phyloP scores from a whole-genome alignment of 305 asterid species.

The Caryopteris hybrid region DNA sequence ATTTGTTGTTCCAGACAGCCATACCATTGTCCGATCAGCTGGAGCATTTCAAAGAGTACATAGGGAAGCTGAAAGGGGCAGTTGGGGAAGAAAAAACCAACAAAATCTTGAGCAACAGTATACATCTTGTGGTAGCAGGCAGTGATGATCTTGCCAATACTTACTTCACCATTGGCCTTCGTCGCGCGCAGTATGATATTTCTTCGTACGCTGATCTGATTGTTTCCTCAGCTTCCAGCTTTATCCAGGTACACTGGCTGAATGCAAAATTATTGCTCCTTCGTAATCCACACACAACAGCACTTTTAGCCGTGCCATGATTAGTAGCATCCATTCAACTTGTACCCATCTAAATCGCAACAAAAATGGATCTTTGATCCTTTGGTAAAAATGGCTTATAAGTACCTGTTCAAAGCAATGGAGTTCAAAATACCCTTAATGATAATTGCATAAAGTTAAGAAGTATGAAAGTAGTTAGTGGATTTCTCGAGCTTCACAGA shows the following conservation, averaged over 20 bases:
- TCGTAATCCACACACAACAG: not conserved
- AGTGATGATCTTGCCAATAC: conserved; percentile 79
- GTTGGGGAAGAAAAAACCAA: conserved; percentile 53
- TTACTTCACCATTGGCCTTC: conserved; percentile 49
- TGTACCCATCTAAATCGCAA: too few species aligned
- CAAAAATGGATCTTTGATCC: too few species aligned
- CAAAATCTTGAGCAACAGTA: conserved; percentile 33
- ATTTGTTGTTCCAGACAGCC: conserved; percentile 38
- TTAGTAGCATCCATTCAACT: too few species aligned
- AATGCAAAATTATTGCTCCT: not conserved
- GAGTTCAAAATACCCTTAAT: too few species aligned
- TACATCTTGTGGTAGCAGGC: conserved; percentile 60
- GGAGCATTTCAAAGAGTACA: conserved; percentile 53
- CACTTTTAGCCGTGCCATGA: too few species aligned
- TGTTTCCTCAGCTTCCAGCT: conserved; percentile 46
- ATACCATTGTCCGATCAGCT: conserved; percentile 48
- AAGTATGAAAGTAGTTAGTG: too few species aligned
- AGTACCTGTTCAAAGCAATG: too few species aligned
- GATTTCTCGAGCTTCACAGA: too few species aligned
- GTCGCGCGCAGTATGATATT: conserved; percentile 35
- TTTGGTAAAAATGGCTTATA: too few species aligned
- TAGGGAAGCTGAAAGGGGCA: conserved; percentile 43
- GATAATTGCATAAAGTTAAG: too few species aligned
- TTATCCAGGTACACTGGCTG: conserved; percentile 33
- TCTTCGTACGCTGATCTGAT: conserved; percentile 52